Evolutionary conservation across 2,329 filamentous ascomycete genomes (phyloP).

Genomic region (Exophiala calicioides): DNA sequence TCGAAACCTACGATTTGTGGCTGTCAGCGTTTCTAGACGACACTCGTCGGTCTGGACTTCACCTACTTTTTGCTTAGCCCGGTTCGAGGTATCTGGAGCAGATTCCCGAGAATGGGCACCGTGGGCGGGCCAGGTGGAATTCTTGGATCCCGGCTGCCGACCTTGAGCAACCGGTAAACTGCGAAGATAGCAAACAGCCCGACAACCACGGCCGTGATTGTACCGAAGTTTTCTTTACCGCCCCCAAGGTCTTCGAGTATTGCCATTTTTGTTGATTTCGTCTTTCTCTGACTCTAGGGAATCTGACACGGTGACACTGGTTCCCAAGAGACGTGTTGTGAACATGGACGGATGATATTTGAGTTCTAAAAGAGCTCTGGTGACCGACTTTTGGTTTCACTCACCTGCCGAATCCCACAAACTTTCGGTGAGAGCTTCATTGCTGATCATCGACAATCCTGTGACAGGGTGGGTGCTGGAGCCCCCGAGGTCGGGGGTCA

Average conservation of each 20-base stretch:
- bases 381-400: too few species aligned
- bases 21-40: background rate
- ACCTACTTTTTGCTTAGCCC: constrained; percentile 35
- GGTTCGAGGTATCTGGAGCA: constrained; percentile 44
- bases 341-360: too few species aligned
- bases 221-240: constrained; percentile 11
- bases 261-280: too few species aligned
- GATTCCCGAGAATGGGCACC: constrained; percentile 46
- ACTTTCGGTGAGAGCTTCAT: too few species aligned
- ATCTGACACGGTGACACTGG: too few species aligned
- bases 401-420: too few species aligned
- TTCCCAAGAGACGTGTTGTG: too few species aligned
- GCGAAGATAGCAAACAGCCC: background rate
- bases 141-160: constrained; percentile 13
- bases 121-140: constrained; percentile 41
- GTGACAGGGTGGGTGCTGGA: too few species aligned
- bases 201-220: constrained; percentile 7
- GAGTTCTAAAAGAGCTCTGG: too few species aligned
- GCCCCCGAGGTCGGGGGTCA: too few species aligned
- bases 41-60: background rate
- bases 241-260: constrained; percentile 6
- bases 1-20: constrained; percentile 7
- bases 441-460: too few species aligned
- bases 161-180: constrained; percentile 12
- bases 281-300: too few species aligned